Evolutionary conservation across 164 flowering plant genomes (phyloP), one percentile per base, ranked within the genome.

Genomic region (Buxus sempervirens): DNA sequence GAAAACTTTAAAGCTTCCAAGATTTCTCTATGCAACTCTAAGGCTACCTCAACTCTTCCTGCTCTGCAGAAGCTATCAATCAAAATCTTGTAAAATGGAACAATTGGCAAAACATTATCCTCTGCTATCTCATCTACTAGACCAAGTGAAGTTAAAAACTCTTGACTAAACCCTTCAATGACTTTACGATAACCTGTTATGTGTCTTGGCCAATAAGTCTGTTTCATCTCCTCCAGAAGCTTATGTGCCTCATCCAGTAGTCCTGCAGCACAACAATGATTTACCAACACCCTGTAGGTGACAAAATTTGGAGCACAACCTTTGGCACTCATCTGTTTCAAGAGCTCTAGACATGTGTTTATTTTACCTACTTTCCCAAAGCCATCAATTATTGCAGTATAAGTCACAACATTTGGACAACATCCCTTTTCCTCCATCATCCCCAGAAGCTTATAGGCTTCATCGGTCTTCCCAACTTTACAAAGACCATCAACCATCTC

Each of bases 391-490:
- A 94, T 86, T 38, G 97, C 93, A 21, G 97, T 94, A 78, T 94
- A 94, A 38, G 96, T 91, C 69, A 91, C 95, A 64, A 90, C 96
- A 84, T 94, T 88, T 49, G 98, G 97, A 68, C 28, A 70, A 69
- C 96, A 88, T 9, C 91, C 93, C 66, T 88, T 90, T 66, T 88
- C 91, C 76, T 88, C 96, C 98, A 94, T 94, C 97, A 88, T 85
- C 65, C 80, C 56, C 82, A 94, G 77, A 65, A 91, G 88, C 76
- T 82, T 90, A 66, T 79, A 80, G 21, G 97, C 97, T 74, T 91
- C 97, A 67, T 84, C 91, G 20, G 86, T 85, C 80, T 91, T 94
- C 56, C 95, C 93, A 64, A 79, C 86, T 81, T 94, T 94, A 70
- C 96, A 88, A 2, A 94, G 85, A 15, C 97, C 98, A 80, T 94